Percentiles rank a stretch among this genome's conserved stretches.
phyloP scores from a whole-genome alignment of 225 moss, liverwort and hornwort species.

The Physcomitrium patens region DNA sequence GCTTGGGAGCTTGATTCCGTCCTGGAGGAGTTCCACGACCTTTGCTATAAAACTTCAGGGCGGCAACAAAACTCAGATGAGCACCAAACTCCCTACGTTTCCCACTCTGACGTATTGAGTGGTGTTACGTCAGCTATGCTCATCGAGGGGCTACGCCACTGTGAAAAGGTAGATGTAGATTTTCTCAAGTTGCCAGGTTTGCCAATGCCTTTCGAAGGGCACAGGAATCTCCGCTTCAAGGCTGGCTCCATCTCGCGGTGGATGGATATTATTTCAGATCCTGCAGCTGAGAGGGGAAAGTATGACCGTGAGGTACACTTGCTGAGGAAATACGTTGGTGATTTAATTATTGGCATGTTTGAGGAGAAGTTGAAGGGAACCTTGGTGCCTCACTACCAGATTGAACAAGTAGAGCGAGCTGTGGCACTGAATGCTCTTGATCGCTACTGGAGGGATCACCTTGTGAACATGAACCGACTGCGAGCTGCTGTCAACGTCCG shows the following conservation, averaged over 20 bases:
- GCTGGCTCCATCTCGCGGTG: slow-evolving; percentile 82
- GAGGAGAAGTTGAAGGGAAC: slow-evolving; percentile 74
- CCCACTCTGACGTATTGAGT: slow-evolving; percentile 45
- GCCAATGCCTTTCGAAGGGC: slow-evolving; percentile 48
- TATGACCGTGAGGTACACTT: slow-evolving; percentile 80
- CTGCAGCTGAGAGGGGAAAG: slow-evolving; percentile 60
- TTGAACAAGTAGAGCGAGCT: slow-evolving; percentile 92
- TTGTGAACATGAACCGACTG: slow-evolving; percentile 97
- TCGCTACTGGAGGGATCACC: slow-evolving; percentile 93
- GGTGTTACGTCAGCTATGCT: slow-evolving; percentile 70
- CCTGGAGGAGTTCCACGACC: slow-evolving; percentile 69
- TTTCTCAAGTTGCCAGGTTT: slow-evolving; percentile 63
- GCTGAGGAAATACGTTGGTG: slow-evolving; percentile 86
- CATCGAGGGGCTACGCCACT: slow-evolving; percentile 42
- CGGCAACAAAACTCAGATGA: slow-evolving; percentile 40
- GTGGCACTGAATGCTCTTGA: slow-evolving; percentile 90
- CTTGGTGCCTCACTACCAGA: slow-evolving; percentile 61
- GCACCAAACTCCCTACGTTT: background rate
- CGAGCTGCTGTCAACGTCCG: slow-evolving; percentile 96
- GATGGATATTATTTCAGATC: slow-evolving; percentile 76
- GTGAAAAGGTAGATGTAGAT: slow-evolving; percentile 56
- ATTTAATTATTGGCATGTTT: slow-evolving; percentile 72
- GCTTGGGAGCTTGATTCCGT: slow-evolving; percentile 70
- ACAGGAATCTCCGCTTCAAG: slow-evolving; percentile 62
- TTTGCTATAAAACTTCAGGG: slow-evolving; percentile 57